Conservation (phyloP, 1,284 basidiomycete species). For the Cystobasidium sp. region DNA sequence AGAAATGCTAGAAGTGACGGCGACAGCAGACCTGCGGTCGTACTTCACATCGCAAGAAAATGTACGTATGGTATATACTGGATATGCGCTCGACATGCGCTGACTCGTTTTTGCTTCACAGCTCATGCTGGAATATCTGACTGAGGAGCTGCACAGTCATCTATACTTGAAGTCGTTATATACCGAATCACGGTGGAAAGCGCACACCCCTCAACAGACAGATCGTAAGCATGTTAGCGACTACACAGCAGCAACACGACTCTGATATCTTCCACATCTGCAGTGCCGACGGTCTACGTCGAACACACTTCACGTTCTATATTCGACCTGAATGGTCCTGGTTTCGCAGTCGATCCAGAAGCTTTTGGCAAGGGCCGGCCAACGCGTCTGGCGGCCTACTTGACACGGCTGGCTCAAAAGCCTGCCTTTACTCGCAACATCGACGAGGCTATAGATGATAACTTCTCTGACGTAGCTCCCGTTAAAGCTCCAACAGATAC, state of each 20-base stretch:
- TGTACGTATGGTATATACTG: conserved; percentile 61
- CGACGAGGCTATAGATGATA: conserved; percentile 60
- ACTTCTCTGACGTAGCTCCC: not conserved
- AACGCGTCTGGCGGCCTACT: conserved; percentile 62
- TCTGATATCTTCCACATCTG: not conserved
- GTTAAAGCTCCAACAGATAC: not conserved
- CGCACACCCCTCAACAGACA: conserved; percentile 80
- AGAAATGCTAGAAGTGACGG: conserved; percentile 93
- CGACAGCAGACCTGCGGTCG: conserved; percentile 81
- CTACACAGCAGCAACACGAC: not conserved
- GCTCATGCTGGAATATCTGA: conserved; percentile 86
- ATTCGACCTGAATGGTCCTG: conserved; percentile 61
- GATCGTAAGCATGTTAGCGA: conserved; percentile 63
- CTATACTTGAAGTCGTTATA: conserved; percentile 97
- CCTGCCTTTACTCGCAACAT: conserved; percentile 76
- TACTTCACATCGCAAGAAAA: conserved; percentile 88
- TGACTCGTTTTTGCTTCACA: conserved; percentile 54
- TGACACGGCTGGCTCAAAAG: conserved; percentile 71
- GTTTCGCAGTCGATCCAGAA: conserved; percentile 64
- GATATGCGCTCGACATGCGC: not conserved
- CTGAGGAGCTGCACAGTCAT: conserved; percentile 96
- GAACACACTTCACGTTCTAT: conserved; percentile 12
- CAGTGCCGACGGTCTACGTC: conserved; percentile 16
- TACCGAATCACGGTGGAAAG: conserved; percentile 88
- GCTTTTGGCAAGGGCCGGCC: conserved; percentile 48